Evolutionary conservation across 768 basidiomycete genomes (phyloP), one percentile per base, ranked within the genome.

Genomic region (Dendrothele bispora): DNA sequence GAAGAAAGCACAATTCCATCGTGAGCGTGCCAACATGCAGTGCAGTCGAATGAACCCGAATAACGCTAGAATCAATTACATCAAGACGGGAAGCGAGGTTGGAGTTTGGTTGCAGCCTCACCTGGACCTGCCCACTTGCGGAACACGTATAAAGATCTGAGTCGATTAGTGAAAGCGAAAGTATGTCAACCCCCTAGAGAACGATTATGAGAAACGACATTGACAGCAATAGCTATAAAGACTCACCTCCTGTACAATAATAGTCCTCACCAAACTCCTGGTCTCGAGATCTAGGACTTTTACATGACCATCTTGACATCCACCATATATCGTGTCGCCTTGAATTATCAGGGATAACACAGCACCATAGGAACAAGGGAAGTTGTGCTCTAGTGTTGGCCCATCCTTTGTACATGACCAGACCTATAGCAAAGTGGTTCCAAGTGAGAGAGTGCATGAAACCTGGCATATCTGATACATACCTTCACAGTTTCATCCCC

Each of bases 401-500:
- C 73, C 70, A 12, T 61, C 58, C 3, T 64, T 39, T 28, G 71
- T 69, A 51, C 84, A 84, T 10, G 71, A 63, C 89, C 89, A 91
- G n/a, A 90, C 56, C 88, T 90, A 41, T 15, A 29, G 18, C 46
- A 38, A 24, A 14, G 22, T 29, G 10, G 22, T 41, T 37, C 21
- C 10, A 7, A 48, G 38, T 30, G 18, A 50, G 28, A 27, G 46
- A 8, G 24, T 14, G 34, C 39, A 32, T 20, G 4, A 20, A 6
- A 27, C 3, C 7, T 15, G n/a, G n/a, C n/a, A n/a, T n/a, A n/a
- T n/a, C n/a, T n/a, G n/a, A n/a, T 12, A 41, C 60, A 10, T 25
- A 90, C 88, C 72, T 95, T 97, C 58, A 98, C 83, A 5, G 80
- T 80, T 59, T 93, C 91, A 53, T 98, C 95, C 0, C 95, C 95